These are phyloP conservation scores for Medakamo hakoo DNA, from an alignment of 139 green algal genomes.

Conservation along the genomic window DNA sequence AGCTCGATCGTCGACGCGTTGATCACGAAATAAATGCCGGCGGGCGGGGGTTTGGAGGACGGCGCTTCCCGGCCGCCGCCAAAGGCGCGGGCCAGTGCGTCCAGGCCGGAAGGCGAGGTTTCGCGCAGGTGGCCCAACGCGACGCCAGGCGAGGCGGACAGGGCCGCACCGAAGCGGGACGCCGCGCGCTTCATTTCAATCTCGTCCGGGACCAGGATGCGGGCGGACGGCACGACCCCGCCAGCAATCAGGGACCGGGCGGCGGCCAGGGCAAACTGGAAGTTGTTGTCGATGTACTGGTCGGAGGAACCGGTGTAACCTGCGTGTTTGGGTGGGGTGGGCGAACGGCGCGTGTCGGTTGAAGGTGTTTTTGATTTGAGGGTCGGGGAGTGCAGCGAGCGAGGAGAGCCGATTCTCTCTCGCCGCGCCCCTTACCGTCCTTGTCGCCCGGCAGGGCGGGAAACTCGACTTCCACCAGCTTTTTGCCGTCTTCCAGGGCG, in stretches of 20 bases:
- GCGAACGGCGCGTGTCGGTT: too few relatives aligned
- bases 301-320: slow-evolving; percentile 74
- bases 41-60: too few relatives aligned
- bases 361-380: too few relatives aligned
- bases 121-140: slow-evolving; percentile 61
- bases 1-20: slow-evolving; percentile 75
- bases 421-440: slow-evolving; percentile 27
- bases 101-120: slow-evolving; percentile 21
- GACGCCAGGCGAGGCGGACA: slow-evolving; percentile 37
- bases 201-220: slow-evolving; percentile 66
- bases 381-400: neutral
- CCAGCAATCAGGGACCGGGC: slow-evolving; percentile 26
- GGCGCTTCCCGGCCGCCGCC: neutral
- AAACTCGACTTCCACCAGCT: slow-evolving; percentile 77
- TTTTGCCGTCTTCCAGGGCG: slow-evolving; percentile 46
- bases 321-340: slow-evolving; percentile 13
- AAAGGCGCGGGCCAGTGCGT: slow-evolving; percentile 16
- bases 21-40: slow-evolving; percentile 66
- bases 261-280: slow-evolving; percentile 61
- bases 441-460: slow-evolving; percentile 45
- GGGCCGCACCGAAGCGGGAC: slow-evolving; percentile 39
- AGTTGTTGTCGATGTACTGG: slow-evolving; percentile 78
- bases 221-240: slow-evolving; percentile 13
- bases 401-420: neutral
- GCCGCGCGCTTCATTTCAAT: slow-evolving; percentile 50